Evolutionary conservation across 2,329 filamentous ascomycete species (phyloP).

Genomic region (Xylariomycetidae sp.): DNA sequence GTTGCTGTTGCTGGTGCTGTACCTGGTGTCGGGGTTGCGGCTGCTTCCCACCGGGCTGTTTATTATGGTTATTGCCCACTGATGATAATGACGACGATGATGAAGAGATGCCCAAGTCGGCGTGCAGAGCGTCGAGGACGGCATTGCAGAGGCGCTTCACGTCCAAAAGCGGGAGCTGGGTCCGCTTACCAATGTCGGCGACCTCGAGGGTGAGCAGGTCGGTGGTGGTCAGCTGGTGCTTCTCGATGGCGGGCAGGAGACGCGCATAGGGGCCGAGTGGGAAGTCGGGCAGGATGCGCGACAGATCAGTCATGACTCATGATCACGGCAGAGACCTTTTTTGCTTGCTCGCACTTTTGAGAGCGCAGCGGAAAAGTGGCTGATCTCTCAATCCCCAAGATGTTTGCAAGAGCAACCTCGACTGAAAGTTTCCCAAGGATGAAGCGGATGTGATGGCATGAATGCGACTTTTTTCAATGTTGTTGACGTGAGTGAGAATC

Average conservation of each 20-base stretch:
- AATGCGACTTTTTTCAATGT: too few species aligned
- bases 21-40: too few species aligned
- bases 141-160: slow-evolving; percentile 68
- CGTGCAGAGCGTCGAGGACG: slow-evolving; percentile 63
- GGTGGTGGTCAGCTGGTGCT: slow-evolving; percentile 68
- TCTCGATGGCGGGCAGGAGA: slow-evolving; percentile 76
- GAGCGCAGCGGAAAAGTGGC: too few species aligned
- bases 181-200: slow-evolving; percentile 79
- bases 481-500: too few species aligned
- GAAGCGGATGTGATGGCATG: too few species aligned
- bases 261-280: slow-evolving; percentile 65
- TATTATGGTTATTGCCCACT: background rate
- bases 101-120: slow-evolving; percentile 44
- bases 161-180: slow-evolving; percentile 74
- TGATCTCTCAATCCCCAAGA: too few species aligned
- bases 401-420: too few species aligned
- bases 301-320: slow-evolving; percentile 88
- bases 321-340: too few species aligned
- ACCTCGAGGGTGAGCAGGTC: slow-evolving; percentile 84
- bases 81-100: background rate
- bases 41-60: background rate
- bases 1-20: too few species aligned
- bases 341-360: too few species aligned
- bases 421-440: too few species aligned
- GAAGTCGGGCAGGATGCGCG: slow-evolving; percentile 77